Conservation (phyloP, 768 basidiomycete species). For the Termitomyces sp. region DNA sequence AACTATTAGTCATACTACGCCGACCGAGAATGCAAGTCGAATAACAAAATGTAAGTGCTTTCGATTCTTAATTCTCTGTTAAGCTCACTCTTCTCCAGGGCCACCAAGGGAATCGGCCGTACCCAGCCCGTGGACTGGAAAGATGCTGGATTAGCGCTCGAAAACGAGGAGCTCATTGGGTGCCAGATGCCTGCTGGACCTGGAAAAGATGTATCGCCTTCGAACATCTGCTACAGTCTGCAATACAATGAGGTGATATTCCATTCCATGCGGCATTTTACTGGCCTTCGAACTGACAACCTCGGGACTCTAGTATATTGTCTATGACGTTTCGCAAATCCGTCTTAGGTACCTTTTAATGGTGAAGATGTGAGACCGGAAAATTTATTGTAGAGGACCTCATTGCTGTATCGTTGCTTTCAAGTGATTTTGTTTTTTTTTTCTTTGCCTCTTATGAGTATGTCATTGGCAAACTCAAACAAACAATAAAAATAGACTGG, state of each 20-base stretch:
- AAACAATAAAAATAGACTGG: not conserved
- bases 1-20: conserved; percentile 39
- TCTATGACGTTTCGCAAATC: conserved; percentile 54
- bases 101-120: conserved; percentile 50
- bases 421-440: not conserved
- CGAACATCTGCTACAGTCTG: conserved; percentile 21
- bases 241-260: conserved; percentile 53
- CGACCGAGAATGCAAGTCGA: conserved; percentile 37
- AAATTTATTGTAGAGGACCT: too few relatives aligned
- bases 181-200: conserved; percentile 58
- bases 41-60: conserved; percentile 29
- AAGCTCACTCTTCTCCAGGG: conserved; percentile 22
- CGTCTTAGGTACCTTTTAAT: conserved; percentile 52
- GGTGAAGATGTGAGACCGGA: conserved; percentile 37
- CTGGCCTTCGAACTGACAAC: not conserved
- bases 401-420: not conserved
- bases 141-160: conserved; percentile 48
- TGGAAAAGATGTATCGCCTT: conserved; percentile 24
- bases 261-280: not conserved
- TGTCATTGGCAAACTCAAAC: not conserved
- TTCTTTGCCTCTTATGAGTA: too few relatives aligned
- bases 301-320: conserved; percentile 46
- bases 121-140: conserved; percentile 52
- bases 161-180: conserved; percentile 43
- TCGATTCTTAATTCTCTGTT: not conserved